Base-by-base conservation (phyloP, 768 basidiomycete species). In the Cantharellus cinnabarinus region DNA sequence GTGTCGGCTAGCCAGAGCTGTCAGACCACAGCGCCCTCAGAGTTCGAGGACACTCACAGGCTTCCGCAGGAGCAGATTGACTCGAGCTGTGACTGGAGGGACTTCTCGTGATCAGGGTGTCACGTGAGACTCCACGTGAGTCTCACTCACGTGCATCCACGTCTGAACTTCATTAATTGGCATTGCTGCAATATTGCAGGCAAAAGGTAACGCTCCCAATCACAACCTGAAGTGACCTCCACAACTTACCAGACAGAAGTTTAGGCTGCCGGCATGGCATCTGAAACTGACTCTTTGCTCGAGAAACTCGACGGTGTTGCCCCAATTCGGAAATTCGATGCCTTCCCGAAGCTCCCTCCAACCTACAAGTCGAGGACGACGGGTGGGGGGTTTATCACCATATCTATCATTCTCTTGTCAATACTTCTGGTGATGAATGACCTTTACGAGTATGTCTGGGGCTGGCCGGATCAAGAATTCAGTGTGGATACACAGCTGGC, bases 401-500 rank as follows among this genome's bases (percentile, higher is more conserved):
- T 89, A 65, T 77, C 84, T 62, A 79, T 90, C 58, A 58, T 54
- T 4, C 63, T 83, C 50, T 63, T 89, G 51, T 80, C 85, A 5
- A 70, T 87, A 57, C 64, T 90, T 35, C 77, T 94, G 20, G 77
- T 91, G 59, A 75, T 89, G 61, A 93, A 94, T 64, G 93, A 98
- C 66, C 70, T 93, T 50, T 82, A 81, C 55, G 93, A 97, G 67
- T 98, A 79, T 66, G 71, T 98, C 41, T 98, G 87, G 79, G 94
- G 94, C 50, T 93, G 90, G 79, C 84, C 88, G 4, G 85, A 88
- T 67, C 82, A 83, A 64, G 81, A 84, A 66, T 99, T 97, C 70
- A 82, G 80, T 63, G 83, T 99, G 57, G 93, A 97, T 67, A 70
- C 70, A 40, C 76, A 78, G 59, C 71, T 75, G 41, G 70, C 70